Base-by-base conservation (phyloP, 2,329 filamentous ascomycete genomes). In the Colletotrichum magnum region DNA sequence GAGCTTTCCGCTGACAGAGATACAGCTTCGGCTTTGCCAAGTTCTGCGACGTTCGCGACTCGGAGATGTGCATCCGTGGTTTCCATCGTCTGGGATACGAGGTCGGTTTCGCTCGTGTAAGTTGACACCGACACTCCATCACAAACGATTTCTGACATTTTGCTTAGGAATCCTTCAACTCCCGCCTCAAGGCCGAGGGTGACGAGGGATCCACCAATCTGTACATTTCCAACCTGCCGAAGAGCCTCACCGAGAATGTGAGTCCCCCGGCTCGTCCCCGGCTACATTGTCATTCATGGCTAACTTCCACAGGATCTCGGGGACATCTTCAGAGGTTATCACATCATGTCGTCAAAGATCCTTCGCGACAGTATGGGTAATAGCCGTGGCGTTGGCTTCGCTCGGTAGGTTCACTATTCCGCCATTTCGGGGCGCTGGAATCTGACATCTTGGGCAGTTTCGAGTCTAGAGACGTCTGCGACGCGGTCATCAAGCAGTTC, bases 161-260 rank as follows among this genome's bases (percentile, higher is more conserved):
- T 69, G 36, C 12, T 13, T 68, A 97, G 93, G 96, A 98, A 85
- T 98, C 95, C 21, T 98, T 98, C 84, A 99, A 99, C 81, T 95
- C 95, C 74, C 94, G 97, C 75, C 92, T 99, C 75, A 98, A 99
- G 87, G 95, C 96, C 53, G 93, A 98, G 77, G 93, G 95, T 64
- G 95, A 99, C 77, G 93, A 93, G 60, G 77, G 82, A 50, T 98
- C 97, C 54, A 98, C 96, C 73, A 99, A 99, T 79, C 89, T 99
- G 72, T 99, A 99, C 81, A 95, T 98, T 72, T 99, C 97, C 32
- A 99, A 98, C 81, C 88, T 99, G 52, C 96, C 96, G 43, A 95
- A 95, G 82, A 90, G 91, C 72, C 90, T 97, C 87, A 97, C 93
- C 60, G 97, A 99, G 85, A 91, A 94, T 75, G 94, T 95, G 81